Evolutionary conservation across 768 basidiomycete species (phyloP), one percentile per base, ranked within the genome.

Genomic region (Kwoniella dejecticola): DNA sequence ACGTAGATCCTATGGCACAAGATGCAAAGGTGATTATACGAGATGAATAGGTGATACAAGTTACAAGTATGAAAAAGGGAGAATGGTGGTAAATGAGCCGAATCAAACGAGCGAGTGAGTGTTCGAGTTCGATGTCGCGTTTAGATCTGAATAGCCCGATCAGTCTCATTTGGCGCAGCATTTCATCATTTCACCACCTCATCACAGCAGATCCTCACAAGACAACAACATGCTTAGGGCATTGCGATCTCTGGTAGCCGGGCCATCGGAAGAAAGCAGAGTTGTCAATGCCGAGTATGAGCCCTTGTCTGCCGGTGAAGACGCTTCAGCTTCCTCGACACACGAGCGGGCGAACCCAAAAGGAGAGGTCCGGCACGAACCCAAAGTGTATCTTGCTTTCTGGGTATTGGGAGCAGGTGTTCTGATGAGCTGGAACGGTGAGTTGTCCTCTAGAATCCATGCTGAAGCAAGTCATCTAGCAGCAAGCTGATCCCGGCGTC

Each of bases 401-500:
- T 79, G 77, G 77, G 56, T 88, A 23, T 78, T 93, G 17, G 91
- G 92, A 2, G 87, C 87, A 58, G 88, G 89, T 19, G 84, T 88
- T 3, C 82, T 96, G 6, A 79, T 96, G 17, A 87, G 90, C 27
- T 96, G 92, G 92, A 95, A 93, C 73, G 91, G 92, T 91, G 76
- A 73, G 83, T 69, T 50, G 6, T 23, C 36, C 50, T n/a, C 12
- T n/a, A n/a, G n/a, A n/a, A n/a, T n/a, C n/a, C 27, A 23, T 29
- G 4, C 24, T 11, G 23, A 24, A 23, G 12, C 12, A 26, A 11
- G 19, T 5, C 46, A 47, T n/a, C n/a, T n/a, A n/a, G n/a, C n/a
- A n/a, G n/a, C n/a, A 47, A 46, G 21, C 40, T 30, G 2, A 42
- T 24, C 26, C 17, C 7, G 23, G 30, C 40, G 10, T 36, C 33